Evolutionary conservation across 2,329 filamentous ascomycete genomes (phyloP), one percentile per base, ranked within the genome.

Genomic region (Claviceps sp.): DNA sequence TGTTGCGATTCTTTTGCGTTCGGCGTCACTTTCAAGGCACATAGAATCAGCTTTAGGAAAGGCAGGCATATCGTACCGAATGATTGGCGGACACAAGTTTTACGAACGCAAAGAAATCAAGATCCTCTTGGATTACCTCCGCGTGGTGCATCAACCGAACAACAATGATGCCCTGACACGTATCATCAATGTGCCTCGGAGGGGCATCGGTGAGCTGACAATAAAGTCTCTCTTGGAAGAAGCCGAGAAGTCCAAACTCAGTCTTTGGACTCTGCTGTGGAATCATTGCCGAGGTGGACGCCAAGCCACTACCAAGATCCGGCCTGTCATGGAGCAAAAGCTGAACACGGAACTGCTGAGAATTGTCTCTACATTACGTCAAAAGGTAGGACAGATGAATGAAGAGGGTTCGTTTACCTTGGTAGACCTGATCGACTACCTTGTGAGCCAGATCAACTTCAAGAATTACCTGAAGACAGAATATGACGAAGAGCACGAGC

Each of bases 101-200:
- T 97, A 94, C 61, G 93, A 98, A 59, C 82, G 93, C 50, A 78
- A 81, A 3, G 91, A 98, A 64, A 85, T 97, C 62, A 94, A 93
- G 65, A 76, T 88, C 6, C 65, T 97, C 0, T 69, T 97, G 4
- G 89, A 96, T 63, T 97, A 98, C 63, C 73, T 97, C 14, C 80
- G 89, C 37, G 84, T 94, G 3, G 81, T 96, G 37, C 81, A 87
- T 61, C 85, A 94, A 56, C 87, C 89, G 1, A 78, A 86, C 46
- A 90, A 94, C 63, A 95, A 90, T 59, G 90, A 96, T 62, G 88
- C 88, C 0, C 69, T 97, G 1, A 78, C 84, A 4, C 79, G 88
- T 37, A 82, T 96, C 52, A 82, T 97, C 62, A 97, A 97, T 62
- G 77, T 85, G 0, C 93, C 91, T 0, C 77, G 85, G 30, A 78